A percentile compares a stretch with the other conserved stretches of the same genome.
phyloP scores from a whole-genome alignment of 2,329 filamentous ascomycete species.

The Cladosporium sphaerospermum region DNA sequence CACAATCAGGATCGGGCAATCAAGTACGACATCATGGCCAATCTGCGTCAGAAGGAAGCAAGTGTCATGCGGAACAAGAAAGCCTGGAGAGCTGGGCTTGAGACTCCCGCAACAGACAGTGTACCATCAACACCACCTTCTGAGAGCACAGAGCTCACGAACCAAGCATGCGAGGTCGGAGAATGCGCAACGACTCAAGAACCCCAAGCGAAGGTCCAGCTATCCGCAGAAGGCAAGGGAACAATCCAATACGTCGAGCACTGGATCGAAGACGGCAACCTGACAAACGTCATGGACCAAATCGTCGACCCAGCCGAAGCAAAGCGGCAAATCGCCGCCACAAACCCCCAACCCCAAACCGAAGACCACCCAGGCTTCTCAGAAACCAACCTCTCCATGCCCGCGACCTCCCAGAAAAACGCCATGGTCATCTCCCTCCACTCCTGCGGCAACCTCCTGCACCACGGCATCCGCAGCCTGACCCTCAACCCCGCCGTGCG shows the following conservation, averaged over 20 bases:
- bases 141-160: slow-evolving; percentile 8
- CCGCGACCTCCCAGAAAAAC: slow-evolving; percentile 15
- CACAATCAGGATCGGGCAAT: slow-evolving; percentile 82
- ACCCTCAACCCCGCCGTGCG: slow-evolving; percentile 75
- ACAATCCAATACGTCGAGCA: slow-evolving; percentile 74
- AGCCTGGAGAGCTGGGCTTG: slow-evolving; percentile 50
- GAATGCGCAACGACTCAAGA: not conserved
- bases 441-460: slow-evolving; percentile 94
- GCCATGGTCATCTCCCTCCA: slow-evolving; percentile 93
- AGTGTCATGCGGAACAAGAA: slow-evolving; percentile 77
- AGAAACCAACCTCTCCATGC: slow-evolving; percentile 12
- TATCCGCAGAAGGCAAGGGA: slow-evolving; percentile 56
- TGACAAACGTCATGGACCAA: slow-evolving; percentile 60
- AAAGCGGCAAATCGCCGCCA: slow-evolving; percentile 11
- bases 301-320: slow-evolving; percentile 15
- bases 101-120: slow-evolving; percentile 16
- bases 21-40: slow-evolving; percentile 75
- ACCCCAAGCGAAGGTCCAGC: slow-evolving; percentile 36
- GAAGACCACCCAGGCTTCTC: slow-evolving; percentile 19
- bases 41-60: slow-evolving; percentile 64
- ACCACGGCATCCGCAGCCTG: slow-evolving; percentile 84
- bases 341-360: not conserved
- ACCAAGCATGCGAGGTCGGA: not conserved
- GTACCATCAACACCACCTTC: slow-evolving; percentile 20
- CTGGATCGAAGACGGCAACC: slow-evolving; percentile 64